Conservation (phyloP, 148 eudicot genomes). For the Persicaria maculosa region DNA sequence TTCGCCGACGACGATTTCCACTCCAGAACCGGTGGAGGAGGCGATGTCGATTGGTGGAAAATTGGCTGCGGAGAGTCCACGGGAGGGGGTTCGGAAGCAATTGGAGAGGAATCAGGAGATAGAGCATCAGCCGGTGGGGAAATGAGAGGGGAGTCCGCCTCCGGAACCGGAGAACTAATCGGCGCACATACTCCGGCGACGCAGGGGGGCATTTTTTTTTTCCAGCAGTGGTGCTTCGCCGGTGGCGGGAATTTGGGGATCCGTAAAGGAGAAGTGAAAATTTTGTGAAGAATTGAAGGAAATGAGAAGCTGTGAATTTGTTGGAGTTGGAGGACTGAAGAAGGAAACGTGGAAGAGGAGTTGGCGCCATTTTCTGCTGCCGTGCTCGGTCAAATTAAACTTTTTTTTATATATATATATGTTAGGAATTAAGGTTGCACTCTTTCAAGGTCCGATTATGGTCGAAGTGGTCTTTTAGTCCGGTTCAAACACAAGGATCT, state of each 20-base stretch:
- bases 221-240: neutral
- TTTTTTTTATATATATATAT: no score
- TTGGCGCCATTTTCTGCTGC: conserved; percentile 9
- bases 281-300: neutral
- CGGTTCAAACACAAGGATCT: no score
- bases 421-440: no score
- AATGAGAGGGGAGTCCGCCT: neutral
- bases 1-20: neutral
- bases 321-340: neutral
- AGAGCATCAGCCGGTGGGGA: neutral
- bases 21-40: neutral
- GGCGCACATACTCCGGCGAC: neutral
- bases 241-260: neutral
- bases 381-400: neutral
- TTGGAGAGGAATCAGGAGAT: neutral
- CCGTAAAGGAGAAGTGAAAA: neutral
- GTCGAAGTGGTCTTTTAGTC: no score
- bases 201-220: neutral
- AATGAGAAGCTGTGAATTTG: neutral
- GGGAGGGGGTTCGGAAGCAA: conserved; percentile 9
- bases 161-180: neutral
- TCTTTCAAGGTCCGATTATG: no score
- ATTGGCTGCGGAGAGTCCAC: neutral
- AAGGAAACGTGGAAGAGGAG: conserved; percentile 5
- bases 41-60: neutral